Percentiles rank a stretch among this genome's conserved stretches.
These are phyloP conservation scores for Xerocomus brunneocitrinus DNA, from an alignment of 768 basidiomycete genomes.

Conservation along the genomic window DNA sequence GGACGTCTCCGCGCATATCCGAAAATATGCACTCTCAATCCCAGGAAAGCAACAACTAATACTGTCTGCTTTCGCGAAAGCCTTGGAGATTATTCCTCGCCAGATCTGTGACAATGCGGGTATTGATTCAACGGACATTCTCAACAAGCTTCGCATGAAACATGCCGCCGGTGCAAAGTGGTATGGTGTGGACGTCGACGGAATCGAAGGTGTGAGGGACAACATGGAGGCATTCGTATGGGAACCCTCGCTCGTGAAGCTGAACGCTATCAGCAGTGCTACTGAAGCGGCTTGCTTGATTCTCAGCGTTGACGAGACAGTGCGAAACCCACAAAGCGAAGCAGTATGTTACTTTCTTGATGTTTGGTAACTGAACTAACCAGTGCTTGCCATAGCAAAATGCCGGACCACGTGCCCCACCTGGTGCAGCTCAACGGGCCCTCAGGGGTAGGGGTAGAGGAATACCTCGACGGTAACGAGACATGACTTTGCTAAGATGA, in stretches of 20 bases:
- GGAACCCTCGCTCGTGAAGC: slow-evolving; percentile 95
- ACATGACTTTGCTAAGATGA: slow-evolving; percentile 12
- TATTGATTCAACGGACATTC: slow-evolving; percentile 91
- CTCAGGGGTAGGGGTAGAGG: slow-evolving; percentile 86
- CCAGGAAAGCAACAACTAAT: slow-evolving; percentile 95
- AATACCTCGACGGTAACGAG: slow-evolving; percentile 57
- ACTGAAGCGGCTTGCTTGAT: slow-evolving; percentile 95
- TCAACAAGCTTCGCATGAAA: slow-evolving; percentile 96
- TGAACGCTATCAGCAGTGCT: slow-evolving; percentile 93
- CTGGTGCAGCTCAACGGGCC: slow-evolving; percentile 86
- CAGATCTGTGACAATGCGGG: slow-evolving; percentile 99
- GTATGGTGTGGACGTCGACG: slow-evolving; percentile 95
- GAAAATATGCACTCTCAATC: slow-evolving; percentile 86
- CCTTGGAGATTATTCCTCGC: slow-evolving; percentile 94
- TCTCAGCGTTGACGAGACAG: slow-evolving; percentile 95
- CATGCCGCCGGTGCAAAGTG: slow-evolving; percentile 86
- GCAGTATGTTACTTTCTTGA: slow-evolving; percentile 48
- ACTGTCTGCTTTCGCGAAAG: slow-evolving; percentile 93
- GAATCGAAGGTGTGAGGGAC: slow-evolving; percentile 80
- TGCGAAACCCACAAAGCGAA: slow-evolving; percentile 92
- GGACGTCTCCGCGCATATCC: slow-evolving; percentile 93
- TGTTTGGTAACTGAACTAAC: slow-evolving; percentile 15
- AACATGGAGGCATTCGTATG: slow-evolving; percentile 99
- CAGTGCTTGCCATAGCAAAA: slow-evolving; percentile 46
- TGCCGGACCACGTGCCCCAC: slow-evolving; percentile 83